phyloP scores from a whole-genome alignment of 2,329 filamentous ascomycete genomes.

The Apiospora malaysiana region DNA sequence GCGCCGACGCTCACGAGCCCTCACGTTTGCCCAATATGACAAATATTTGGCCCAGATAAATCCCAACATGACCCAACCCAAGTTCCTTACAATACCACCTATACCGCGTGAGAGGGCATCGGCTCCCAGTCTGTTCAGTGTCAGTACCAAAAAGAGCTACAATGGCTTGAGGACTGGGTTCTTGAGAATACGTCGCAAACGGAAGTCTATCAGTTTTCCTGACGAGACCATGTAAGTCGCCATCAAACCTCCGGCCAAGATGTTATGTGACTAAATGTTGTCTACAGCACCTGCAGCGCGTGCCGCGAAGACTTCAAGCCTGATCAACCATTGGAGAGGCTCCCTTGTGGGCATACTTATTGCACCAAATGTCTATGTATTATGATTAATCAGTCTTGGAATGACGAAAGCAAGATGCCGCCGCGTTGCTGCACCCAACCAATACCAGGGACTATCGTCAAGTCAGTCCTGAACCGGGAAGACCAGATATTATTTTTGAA shows the following conservation, averaged over 20 bases:
- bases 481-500: slow-evolving; percentile 62
- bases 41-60: slow-evolving; percentile 54
- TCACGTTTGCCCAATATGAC: slow-evolving; percentile 59
- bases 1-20: slow-evolving; percentile 44
- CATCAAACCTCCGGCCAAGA: not conserved
- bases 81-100: slow-evolving; percentile 43
- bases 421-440: slow-evolving; percentile 65
- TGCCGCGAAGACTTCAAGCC: slow-evolving; percentile 60
- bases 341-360: slow-evolving; percentile 65
- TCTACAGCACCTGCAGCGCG: slow-evolving; percentile 58
- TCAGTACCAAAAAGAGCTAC: slow-evolving; percentile 52
- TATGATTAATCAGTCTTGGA: slow-evolving; percentile 59
- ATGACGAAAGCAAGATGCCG: slow-evolving; percentile 66
- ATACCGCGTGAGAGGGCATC: slow-evolving; percentile 36
- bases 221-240: slow-evolving; percentile 37
- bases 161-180: slow-evolving; percentile 53
- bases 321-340: slow-evolving; percentile 50
- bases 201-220: slow-evolving; percentile 39
- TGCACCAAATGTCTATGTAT: slow-evolving; percentile 60
- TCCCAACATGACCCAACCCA: slow-evolving; percentile 49
- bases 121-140: slow-evolving; percentile 50
- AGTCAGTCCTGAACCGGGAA: slow-evolving; percentile 54
- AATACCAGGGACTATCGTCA: slow-evolving; percentile 56
- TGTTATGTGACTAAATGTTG: slow-evolving; percentile 23
- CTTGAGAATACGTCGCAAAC: slow-evolving; percentile 49